Conservation (phyloP, 805 yeast species). For the Suhomyces kilbournensis region DNA sequence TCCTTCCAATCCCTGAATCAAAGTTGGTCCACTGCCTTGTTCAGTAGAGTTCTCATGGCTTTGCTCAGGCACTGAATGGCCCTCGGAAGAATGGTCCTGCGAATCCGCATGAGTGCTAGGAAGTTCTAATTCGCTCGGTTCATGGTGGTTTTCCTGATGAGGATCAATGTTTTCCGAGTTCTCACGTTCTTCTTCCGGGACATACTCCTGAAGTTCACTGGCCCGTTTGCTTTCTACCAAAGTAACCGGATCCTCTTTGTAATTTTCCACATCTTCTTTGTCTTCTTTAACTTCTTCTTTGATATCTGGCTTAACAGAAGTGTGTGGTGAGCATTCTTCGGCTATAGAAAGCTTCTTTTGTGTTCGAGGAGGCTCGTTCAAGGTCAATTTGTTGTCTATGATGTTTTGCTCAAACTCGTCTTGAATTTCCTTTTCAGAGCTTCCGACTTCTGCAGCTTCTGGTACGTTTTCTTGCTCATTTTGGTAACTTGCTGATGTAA, state of each 20-base stretch:
- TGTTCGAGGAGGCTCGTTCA: not conserved
- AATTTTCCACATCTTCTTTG: not conserved
- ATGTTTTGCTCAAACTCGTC: constrained; percentile 1
- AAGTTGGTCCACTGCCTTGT: not conserved
- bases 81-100: too few species aligned
- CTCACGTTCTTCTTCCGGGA: constrained; percentile 11
- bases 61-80: constrained; percentile 8
- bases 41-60: constrained; percentile 5
- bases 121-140: not conserved
- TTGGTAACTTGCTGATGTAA: not conserved
- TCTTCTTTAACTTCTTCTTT: not conserved
- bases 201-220: constrained; percentile 15
- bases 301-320: not conserved
- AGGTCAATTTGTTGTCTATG: constrained; percentile 1
- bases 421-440: not conserved
- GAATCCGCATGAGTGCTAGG: not conserved
- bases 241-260: constrained; percentile 10
- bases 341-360: not conserved
- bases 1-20: constrained; percentile 1
- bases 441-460: not conserved
- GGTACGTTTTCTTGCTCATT: not conserved
- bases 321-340: not conserved
- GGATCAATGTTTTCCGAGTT: constrained; percentile 6
- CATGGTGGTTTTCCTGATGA: constrained; percentile 5
- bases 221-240: constrained; percentile 13